Conservation (phyloP, 2,329 filamentous ascomycete species). For the Aspergillus phoenicis region DNA sequence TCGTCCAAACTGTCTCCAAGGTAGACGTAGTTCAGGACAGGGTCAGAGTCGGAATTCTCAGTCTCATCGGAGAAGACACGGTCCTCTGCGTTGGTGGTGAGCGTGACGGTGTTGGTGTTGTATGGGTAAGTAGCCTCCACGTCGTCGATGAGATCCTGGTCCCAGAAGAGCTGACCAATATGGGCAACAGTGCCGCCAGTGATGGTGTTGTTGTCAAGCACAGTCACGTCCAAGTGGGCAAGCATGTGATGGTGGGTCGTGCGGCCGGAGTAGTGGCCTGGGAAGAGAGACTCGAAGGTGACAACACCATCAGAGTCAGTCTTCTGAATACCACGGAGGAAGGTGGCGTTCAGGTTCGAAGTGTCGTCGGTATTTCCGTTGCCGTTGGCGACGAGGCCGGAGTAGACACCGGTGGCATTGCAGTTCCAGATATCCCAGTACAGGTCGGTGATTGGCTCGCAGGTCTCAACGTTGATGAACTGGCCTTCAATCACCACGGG, state of each 20-base stretch:
- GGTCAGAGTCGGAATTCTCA: conserved; percentile 19
- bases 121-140: conserved; percentile 51
- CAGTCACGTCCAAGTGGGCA: conserved; percentile 30
- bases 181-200: conserved; percentile 56
- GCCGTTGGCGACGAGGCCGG: conserved; percentile 25
- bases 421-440: conserved; percentile 41
- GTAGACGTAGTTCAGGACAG: conserved; percentile 19
- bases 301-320: conserved; percentile 47
- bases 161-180: conserved; percentile 64
- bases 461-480: conserved; percentile 43
- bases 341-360: conserved; percentile 43
- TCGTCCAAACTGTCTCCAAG: conserved; percentile 17
- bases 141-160: conserved; percentile 55
- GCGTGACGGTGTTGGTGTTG: conserved; percentile 21
- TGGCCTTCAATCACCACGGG: conserved; percentile 44
- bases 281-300: conserved; percentile 46
- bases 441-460: conserved; percentile 40
- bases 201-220: conserved; percentile 40
- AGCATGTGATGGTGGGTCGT: conserved; percentile 35
- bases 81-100: conserved; percentile 20
- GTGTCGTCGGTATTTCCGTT: conserved; percentile 32
- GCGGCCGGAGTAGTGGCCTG: conserved; percentile 47
- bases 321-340: conserved; percentile 47
- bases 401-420: conserved; percentile 35
- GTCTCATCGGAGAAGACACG: conserved; percentile 19